Base-by-base conservation (phyloP, 75 land plant species). In the Cryptomeria japonica region DNA sequence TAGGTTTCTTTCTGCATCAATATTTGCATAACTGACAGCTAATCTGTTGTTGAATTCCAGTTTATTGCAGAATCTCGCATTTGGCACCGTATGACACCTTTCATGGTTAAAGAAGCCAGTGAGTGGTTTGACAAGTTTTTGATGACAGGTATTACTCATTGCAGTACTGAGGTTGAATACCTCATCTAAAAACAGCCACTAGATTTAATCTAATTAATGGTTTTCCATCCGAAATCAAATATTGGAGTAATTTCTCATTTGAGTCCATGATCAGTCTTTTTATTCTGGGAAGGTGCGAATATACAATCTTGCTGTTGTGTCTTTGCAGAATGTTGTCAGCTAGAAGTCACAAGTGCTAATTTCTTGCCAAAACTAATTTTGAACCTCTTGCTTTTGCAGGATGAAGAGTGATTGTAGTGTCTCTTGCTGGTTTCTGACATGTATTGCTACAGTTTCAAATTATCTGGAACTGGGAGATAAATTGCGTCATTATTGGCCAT, bases 81-180 rank as follows among this genome's bases (percentile, higher is more conserved):
- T 47, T 96, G 90, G n/a, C 98, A 97, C 80, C 86, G 90, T 55
- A 91, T 97, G 89, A 94, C 93, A 13, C 46, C 87, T 32, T 41
- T 53, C 56, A 97, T 97, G 98, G 96, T 93, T 36, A 90, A 90
- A 83, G 93, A 91, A 90, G 97, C 98, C 34, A 94, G 95, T 86
- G 89, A 89, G 34, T 97, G 97, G 98, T 92, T 96, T 75, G 95
- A 97, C 88, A 93, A 86, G 84, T 94, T 93, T 87, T 92, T 96
- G 46, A 78, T 68, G 16, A 61, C 47, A 89, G 49, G 90, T 89
- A 46, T 51, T 37, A 14, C 46, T 44, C 39, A 1, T 42, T 55
- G n/a, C 28, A 42, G 34, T 55, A 9, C 22, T 8, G 15, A 22
- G 36, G 22, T 80, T 41, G 22, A 80, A 77, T 37, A 58, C 25